Evolutionary conservation across 305 asterid genomes (phyloP), one percentile per base, ranked within the genome.

Genomic region (Rubia peregrina): DNA sequence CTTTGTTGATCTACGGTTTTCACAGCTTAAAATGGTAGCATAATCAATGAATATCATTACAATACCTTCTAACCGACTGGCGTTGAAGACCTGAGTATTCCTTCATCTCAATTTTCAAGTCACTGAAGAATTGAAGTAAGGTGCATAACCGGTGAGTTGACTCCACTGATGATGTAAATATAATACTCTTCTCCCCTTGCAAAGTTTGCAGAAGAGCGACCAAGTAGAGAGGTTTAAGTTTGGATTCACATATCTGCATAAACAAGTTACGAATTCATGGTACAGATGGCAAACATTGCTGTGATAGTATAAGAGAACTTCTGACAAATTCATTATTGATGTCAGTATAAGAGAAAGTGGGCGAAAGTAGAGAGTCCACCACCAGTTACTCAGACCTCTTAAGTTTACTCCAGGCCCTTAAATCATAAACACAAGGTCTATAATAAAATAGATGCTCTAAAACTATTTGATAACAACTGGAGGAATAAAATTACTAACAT

Each of bases 51-150:
- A 70, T 36, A 65, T 49, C 77, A 12, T 22, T 57, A 59, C 21
- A 67, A 67, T 74, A 88, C 98, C 98, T 92, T 83, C 96, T 84
- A 75, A 83, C 70, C 73, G 92, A 79, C 80, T 88, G 95, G 46
- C 88, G 91, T 78, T 92, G 96, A 81, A 86, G 92, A 69, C 96
- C 85, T 5, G 98, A 92, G 79, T 92, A 92, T 77, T 92, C 96
- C 76, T 87, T 83, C 76, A 90, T 77, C 82, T 82, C 83, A 68
- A 92, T 69, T 75, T 85, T 74, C 72, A 85, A 81, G 81, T 80
- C 85, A 56, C 71, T 85, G 71, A 90, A 87, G 75, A 78, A 88
- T 73, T 85, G 87, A 69, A 92, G 83, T 73, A 86, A 76, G 63
- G 86, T 83, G 82, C 92, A 87, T 71, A 92, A 77, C 62, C 92